Evolutionary conservation across 148 eudicot species (phyloP), one percentile per base, ranked within the genome.

Genomic region (Agrostemma githago): DNA sequence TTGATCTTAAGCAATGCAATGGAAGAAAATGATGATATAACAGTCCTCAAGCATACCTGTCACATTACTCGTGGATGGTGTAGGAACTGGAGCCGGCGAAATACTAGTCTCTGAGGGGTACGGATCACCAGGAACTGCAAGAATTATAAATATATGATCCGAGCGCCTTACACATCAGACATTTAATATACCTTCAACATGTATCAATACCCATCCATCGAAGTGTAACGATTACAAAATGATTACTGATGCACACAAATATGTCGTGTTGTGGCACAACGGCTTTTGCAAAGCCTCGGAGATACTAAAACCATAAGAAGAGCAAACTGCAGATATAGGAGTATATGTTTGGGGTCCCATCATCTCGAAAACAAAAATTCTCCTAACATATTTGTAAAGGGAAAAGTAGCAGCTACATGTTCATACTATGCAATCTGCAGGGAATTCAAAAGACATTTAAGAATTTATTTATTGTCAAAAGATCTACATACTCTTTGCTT

Each of bases 51-150:
- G 11, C 57, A 48, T 89, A 93, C 97, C 95, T 83, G 80, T 75
- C 67, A 79, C 8, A 58, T 79, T 78, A 59, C 80, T 78, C 40
- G 60, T 79, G 64, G 85, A 60, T 53, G 87, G 83, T 60, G 82
- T 70, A 51, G 98, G 98, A 58, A 70, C 91, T 38, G 97, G 90
- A 74, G 92, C 87, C 4, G 90, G 88, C 68, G 87, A 46, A 62
- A 68, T 73, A 39, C 70, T 72, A 58, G 75, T 81, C 72, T 79
- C 80, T 62, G 68, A 56, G 4, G 89, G 89, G 80, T 89, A 92
- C 41, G 97, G 90, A 70, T 90, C 93, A 4, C 98, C 98, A 64
- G 98, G 98, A 81, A 83, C 98, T 95, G 82, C 38, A 77, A 5
- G 54, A 3, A 39, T 51, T 7, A 46, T 66, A 19, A 79, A 11